Conservation (phyloP, 306 rosid genomes). For the Casuarina cunninghamiana region DNA sequence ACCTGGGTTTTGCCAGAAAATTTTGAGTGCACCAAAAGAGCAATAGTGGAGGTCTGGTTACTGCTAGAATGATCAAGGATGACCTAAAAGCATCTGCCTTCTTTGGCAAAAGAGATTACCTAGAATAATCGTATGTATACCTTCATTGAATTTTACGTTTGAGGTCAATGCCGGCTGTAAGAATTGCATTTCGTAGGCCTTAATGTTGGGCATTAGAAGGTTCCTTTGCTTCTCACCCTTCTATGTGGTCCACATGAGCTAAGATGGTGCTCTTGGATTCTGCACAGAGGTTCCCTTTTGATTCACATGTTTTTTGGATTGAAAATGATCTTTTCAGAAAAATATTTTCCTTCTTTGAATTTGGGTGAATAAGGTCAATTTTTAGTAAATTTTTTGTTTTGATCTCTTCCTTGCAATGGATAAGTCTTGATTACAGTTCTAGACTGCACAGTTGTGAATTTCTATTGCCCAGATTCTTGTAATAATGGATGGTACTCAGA, state of each 20-base stretch:
- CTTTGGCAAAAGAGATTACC: no score
- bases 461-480: conserved; percentile 15
- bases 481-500: conserved; percentile 17
- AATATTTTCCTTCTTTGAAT: background rate
- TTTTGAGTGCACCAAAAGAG: background rate
- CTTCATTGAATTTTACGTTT: background rate
- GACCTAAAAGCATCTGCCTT: no score
- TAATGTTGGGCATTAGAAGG: background rate
- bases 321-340: background rate
- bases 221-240: background rate
- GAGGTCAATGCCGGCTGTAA: background rate
- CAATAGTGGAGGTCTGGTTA: background rate
- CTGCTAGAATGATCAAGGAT: no score
- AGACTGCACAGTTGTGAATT: background rate
- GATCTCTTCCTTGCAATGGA: background rate
- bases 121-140: background rate
- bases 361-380: no score
- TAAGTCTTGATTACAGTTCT: background rate
- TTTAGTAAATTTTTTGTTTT: no score
- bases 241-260: no score
- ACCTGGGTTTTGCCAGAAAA: background rate
- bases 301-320: background rate
- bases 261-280: background rate
- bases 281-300: background rate
- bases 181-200: background rate